phyloP scores from a whole-genome alignment of 164 flowering plant genomes.

The Vitis cinerea region DNA sequence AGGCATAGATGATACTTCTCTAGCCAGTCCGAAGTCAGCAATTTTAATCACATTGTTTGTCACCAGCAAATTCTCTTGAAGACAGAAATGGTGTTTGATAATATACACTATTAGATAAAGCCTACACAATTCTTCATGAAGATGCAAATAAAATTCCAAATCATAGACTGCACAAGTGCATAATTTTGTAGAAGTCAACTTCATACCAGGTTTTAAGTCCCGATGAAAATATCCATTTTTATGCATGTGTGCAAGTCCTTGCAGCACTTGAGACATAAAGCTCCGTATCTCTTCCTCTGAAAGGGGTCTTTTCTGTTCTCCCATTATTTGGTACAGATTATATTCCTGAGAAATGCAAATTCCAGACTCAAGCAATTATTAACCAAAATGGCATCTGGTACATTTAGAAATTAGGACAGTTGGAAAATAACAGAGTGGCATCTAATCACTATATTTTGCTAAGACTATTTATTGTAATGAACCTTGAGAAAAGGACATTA shows the following conservation, averaged over 20 bases:
- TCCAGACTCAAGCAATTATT: neutral
- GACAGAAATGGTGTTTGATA: conserved; percentile 2
- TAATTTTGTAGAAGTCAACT: neutral
- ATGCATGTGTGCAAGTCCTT: conserved; percentile 80
- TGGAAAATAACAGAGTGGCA: too few relatives aligned
- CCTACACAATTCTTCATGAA: neutral
- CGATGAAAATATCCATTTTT: conserved; percentile 78
- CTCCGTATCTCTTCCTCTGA: conserved; percentile 68
- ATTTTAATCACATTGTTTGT: conserved; percentile 71
- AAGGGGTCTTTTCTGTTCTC: conserved; percentile 49
- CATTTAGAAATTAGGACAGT: neutral
- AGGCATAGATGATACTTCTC: conserved; percentile 75
- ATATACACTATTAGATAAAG: neutral
- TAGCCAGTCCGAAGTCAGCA: conserved; percentile 93
- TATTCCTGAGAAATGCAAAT: conserved; percentile 46
- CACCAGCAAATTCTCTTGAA: conserved; percentile 80
- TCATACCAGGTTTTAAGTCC: conserved; percentile 82
- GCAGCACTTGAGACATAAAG: conserved; percentile 69
- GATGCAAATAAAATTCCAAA: neutral
- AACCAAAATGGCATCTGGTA: neutral
- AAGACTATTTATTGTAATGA: too few relatives aligned
- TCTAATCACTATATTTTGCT: too few relatives aligned
- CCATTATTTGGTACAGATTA: conserved; percentile 77
- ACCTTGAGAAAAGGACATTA: too few relatives aligned
- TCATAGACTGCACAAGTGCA: neutral